Conservation (phyloP, 2,329 filamentous ascomycete species). For the Ceratocystis diversiconidia region DNA sequence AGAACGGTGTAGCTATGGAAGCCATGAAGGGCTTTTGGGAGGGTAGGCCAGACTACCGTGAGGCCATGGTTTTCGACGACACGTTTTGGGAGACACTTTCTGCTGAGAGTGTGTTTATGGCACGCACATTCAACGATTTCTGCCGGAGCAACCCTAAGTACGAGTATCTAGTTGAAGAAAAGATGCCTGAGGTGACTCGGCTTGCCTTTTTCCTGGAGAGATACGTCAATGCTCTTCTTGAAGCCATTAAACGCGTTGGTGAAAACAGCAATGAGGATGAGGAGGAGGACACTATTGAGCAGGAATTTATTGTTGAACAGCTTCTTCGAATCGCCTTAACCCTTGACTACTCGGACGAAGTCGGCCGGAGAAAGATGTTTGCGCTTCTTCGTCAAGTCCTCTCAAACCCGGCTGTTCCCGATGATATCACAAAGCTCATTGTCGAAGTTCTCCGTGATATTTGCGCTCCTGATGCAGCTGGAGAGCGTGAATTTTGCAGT, state of each 20-base stretch:
- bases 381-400: conserved; percentile 73
- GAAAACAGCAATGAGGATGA: conserved; percentile 46
- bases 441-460: conserved; percentile 71
- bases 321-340: conserved; percentile 82
- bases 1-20: conserved; percentile 79
- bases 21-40: conserved; percentile 97
- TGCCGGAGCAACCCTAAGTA: conserved; percentile 64
- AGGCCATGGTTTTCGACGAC: conserved; percentile 57
- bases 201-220: conserved; percentile 76
- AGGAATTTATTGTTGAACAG: conserved; percentile 93
- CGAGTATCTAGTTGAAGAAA: conserved; percentile 67
- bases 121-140: conserved; percentile 86
- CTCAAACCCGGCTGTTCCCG: conserved; percentile 73
- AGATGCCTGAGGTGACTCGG: conserved; percentile 86
- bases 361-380: conserved; percentile 92
- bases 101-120: conserved; percentile 79
- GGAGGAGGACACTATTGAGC: conserved; percentile 73
- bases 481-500: conserved; percentile 71
- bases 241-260: conserved; percentile 45
- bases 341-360: conserved; percentile 94
- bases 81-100: conserved; percentile 67
- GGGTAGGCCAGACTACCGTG: conserved; percentile 68
- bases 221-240: conserved; percentile 56
- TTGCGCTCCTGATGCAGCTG: conserved; percentile 58
- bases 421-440: conserved; percentile 80